phyloP scores from a whole-genome alignment of 352 stramenopile species.

The Pythium scleroteichum region DNA sequence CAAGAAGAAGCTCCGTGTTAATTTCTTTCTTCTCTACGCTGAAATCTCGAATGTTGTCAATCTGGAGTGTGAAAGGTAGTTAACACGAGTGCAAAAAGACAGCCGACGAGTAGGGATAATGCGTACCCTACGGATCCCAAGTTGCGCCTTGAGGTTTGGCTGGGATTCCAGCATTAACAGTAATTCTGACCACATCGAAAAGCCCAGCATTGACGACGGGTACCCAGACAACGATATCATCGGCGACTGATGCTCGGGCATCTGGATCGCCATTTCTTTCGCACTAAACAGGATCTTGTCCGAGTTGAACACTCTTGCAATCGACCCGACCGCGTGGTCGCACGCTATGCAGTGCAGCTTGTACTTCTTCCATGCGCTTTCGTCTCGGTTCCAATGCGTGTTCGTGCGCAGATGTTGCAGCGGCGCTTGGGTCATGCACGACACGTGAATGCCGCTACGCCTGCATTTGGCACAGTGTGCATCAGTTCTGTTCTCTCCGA shows the following conservation, averaged over 20 bases:
- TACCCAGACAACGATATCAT: constrained; percentile 76
- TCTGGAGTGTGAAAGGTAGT: no score
- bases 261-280: constrained; percentile 62
- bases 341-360: constrained; percentile 71
- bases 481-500: background rate
- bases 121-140: constrained; percentile 57
- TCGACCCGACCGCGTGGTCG: constrained; percentile 56
- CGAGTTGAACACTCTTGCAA: constrained; percentile 59
- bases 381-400: constrained; percentile 38
- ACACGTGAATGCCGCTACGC: constrained; percentile 72
- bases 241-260: constrained; percentile 69
- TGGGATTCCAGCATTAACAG: constrained; percentile 78
- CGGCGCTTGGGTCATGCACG: constrained; percentile 59
- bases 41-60: constrained; percentile 64
- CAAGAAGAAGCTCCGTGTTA: constrained; percentile 65
- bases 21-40: constrained; percentile 50
- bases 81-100: no score
- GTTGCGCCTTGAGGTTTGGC: constrained; percentile 58
- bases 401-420: constrained; percentile 56
- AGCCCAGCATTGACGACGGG: constrained; percentile 67
- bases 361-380: constrained; percentile 58
- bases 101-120: background rate
- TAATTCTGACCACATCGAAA: constrained; percentile 78
- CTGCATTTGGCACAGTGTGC: constrained; percentile 20
- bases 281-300: constrained; percentile 78